Conservation (phyloP, 1,284 basidiomycete genomes). For the Tilletia horrida region DNA sequence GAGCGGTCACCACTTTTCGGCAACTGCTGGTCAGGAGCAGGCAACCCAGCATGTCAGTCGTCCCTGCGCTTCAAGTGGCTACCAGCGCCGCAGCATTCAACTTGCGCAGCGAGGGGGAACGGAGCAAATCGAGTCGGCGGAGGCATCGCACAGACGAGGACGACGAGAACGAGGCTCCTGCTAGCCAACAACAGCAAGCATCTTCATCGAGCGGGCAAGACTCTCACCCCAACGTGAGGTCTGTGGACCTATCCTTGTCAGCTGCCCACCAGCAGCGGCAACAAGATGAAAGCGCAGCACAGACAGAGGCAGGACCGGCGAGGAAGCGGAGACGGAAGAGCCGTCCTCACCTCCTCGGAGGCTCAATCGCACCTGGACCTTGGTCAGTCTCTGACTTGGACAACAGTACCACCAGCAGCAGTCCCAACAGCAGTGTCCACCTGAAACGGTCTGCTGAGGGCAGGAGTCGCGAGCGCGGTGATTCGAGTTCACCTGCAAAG, state of each 20-base stretch:
- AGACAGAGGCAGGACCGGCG: neutral
- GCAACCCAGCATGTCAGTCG: no score
- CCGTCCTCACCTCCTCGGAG: neutral
- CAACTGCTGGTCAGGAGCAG: no score
- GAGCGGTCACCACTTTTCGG: no score
- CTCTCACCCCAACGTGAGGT: neutral
- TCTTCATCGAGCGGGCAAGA: neutral
- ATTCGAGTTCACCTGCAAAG: neutral
- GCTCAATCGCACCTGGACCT: neutral
- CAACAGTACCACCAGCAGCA: neutral
- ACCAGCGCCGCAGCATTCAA: neutral
- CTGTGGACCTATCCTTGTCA: neutral
- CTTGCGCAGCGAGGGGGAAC: neutral
- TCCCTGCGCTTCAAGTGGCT: no score
- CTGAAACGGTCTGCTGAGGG: neutral
- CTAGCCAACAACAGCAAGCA: neutral
- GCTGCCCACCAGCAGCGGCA: neutral
- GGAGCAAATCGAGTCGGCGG: slow-evolving; percentile 1
- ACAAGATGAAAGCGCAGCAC: no score
- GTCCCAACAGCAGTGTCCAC: neutral
- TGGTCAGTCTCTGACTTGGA: neutral
- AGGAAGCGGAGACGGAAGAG: slow-evolving; percentile 2
- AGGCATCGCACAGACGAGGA: neutral
- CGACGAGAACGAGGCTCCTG: neutral
- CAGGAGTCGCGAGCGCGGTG: neutral